These are phyloP conservation scores for Brassica rapa DNA, from an alignment of 345 rosid genomes.

Conservation along the genomic window DNA sequence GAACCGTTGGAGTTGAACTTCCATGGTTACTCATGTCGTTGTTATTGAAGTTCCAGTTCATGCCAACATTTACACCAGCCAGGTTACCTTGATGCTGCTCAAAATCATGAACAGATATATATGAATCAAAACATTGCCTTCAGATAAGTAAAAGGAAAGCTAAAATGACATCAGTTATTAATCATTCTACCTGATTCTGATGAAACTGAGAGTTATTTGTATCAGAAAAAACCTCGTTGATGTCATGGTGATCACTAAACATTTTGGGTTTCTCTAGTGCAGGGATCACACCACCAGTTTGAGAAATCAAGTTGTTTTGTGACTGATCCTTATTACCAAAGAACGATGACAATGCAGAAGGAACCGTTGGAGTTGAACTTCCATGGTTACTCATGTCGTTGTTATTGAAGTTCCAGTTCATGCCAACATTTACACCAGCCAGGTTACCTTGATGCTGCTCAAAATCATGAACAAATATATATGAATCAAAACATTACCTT, in stretches of 20 bases:
- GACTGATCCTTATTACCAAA: background rate
- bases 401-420: background rate
- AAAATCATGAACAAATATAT: conserved; percentile 4
- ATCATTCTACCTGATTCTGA: conserved; percentile 13
- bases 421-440: background rate
- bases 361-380: background rate
- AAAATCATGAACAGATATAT: conserved; percentile 5
- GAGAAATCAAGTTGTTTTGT: background rate
- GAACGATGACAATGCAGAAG: background rate
- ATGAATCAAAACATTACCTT: background rate
- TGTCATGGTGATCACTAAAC: background rate
- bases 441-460: background rate
- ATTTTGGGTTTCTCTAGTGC: background rate
- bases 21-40: background rate
- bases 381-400: background rate
- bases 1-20: background rate
- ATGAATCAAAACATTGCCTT: background rate
- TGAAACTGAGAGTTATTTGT: background rate
- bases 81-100: background rate
- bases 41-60: background rate
- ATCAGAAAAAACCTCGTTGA: background rate
- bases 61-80: background rate
- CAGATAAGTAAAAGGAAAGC: background rate
- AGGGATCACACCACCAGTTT: background rate
- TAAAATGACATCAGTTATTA: background rate